These are phyloP conservation scores for Calocera cornea DNA, from an alignment of 768 basidiomycete genomes.

Conservation along the genomic window DNA sequence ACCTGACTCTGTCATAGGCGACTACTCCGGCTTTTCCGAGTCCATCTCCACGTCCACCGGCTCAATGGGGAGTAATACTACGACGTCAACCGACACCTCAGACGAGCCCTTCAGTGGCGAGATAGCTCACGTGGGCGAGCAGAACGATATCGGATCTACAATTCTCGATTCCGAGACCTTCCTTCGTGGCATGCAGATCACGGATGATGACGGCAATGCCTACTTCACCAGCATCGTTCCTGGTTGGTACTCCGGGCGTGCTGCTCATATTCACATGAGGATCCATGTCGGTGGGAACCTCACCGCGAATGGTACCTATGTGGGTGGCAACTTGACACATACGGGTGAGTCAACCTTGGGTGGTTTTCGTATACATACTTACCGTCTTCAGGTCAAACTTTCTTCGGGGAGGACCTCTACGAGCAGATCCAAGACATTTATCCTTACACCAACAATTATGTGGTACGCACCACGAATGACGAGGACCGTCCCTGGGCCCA, in stretches of 20 bases:
- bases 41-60: neutral
- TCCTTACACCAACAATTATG: neutral
- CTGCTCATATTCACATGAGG: conserved; percentile 7
- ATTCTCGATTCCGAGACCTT: conserved; percentile 2
- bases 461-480: conserved; percentile 4
- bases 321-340: conserved; percentile 9
- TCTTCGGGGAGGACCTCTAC: conserved; percentile 7
- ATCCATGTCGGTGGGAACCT: conserved; percentile 8
- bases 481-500: conserved; percentile 7
- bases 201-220: conserved; percentile 5
- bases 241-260: conserved; percentile 9
- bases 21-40: neutral
- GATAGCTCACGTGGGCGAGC: neutral
- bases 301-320: conserved; percentile 9
- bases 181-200: conserved; percentile 6
- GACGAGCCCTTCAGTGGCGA: conserved; percentile 2
- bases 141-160: neutral
- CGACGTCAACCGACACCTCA: neutral
- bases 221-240: conserved; percentile 6
- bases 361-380: neutral
- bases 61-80: neutral
- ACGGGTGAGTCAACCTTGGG: neutral
- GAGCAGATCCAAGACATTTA: neutral
- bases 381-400: conserved; percentile 1
- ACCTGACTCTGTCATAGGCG: neutral